These are phyloP conservation scores for Salisapilia sapeloensis DNA, from an alignment of 352 stramenopile species.

Conservation along the genomic window DNA sequence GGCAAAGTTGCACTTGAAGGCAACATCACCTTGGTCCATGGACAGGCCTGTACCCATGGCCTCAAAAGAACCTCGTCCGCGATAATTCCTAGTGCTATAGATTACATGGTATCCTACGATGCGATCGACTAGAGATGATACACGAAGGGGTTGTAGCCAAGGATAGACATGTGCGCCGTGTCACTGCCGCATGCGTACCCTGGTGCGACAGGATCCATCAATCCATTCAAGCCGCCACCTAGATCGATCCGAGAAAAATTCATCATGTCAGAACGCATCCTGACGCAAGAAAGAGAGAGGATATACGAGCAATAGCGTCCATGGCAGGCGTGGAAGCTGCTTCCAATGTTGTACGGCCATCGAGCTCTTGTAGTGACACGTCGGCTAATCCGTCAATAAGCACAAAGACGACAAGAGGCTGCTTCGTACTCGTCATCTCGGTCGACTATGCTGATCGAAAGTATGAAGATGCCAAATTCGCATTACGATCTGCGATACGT, in stretches of 20 bases:
- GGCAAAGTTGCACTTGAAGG: conserved; percentile 84
- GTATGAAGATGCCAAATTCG: too few species aligned
- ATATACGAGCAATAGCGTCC: conserved; percentile 66
- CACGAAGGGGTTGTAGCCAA: conserved; percentile 75
- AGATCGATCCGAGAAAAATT: conserved; percentile 1
- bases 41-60: conserved; percentile 69
- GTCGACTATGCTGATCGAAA: too few species aligned
- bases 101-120: conserved; percentile 1
- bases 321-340: conserved; percentile 57
- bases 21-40: conserved; percentile 75
- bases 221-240: conserved; percentile 58
- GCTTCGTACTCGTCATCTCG: too few species aligned
- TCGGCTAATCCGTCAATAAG: conserved; percentile 77
- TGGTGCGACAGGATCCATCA: conserved; percentile 74
- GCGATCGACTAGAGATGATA: conserved; percentile 8
- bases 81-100: conserved; percentile 37
- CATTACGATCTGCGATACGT: too few species aligned
- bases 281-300: neutral
- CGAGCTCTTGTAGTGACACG: conserved; percentile 40
- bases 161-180: conserved; percentile 81
- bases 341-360: conserved; percentile 40
- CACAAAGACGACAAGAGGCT: conserved; percentile 80
- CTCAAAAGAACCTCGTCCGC: conserved; percentile 73
- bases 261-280: too few species aligned
- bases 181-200: conserved; percentile 75